A percentile compares a stretch with the other conserved stretches of the same genome.
phyloP scores from a whole-genome alignment of 1,139 yeast species.

The Pichia sp. region DNA sequence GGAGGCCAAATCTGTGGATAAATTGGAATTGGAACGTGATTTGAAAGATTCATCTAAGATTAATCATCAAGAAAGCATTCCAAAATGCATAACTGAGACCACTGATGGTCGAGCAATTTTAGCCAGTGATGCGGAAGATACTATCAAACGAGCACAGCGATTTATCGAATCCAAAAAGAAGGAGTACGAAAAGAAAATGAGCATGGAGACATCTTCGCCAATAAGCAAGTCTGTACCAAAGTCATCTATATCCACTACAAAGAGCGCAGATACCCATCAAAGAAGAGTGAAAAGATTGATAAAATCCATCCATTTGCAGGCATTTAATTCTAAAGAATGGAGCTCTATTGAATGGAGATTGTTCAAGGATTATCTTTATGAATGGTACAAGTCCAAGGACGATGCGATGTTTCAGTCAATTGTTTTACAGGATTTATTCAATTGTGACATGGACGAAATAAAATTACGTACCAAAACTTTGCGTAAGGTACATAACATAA shows the following conservation, averaged over 20 bases:
- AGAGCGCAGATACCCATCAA: too few relatives aligned
- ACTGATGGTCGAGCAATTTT: too few relatives aligned
- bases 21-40: too few relatives aligned
- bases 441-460: conserved; percentile 19
- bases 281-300: not conserved
- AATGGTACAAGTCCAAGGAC: conserved; percentile 14
- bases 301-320: conserved; percentile 7
- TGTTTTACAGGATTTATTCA: conserved; percentile 15
- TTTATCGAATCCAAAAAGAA: too few relatives aligned
- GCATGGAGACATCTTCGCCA: not conserved
- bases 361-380: conserved; percentile 9
- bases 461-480: conserved; percentile 16
- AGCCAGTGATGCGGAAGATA: too few relatives aligned
- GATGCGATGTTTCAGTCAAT: conserved; percentile 13
- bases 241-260: not conserved
- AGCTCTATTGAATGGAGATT: conserved; percentile 10
- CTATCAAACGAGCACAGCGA: too few relatives aligned
- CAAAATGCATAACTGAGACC: too few relatives aligned
- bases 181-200: not conserved
- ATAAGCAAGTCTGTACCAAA: too few relatives aligned
- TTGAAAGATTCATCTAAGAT: too few relatives aligned
- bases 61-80: too few relatives aligned
- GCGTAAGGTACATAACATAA: conserved; percentile 5
- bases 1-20: not conserved
- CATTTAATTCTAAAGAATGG: conserved; percentile 9